Evolutionary conservation across 2,329 filamentous ascomycete species (phyloP).

Genomic region (Zymoseptoria passerinii): DNA sequence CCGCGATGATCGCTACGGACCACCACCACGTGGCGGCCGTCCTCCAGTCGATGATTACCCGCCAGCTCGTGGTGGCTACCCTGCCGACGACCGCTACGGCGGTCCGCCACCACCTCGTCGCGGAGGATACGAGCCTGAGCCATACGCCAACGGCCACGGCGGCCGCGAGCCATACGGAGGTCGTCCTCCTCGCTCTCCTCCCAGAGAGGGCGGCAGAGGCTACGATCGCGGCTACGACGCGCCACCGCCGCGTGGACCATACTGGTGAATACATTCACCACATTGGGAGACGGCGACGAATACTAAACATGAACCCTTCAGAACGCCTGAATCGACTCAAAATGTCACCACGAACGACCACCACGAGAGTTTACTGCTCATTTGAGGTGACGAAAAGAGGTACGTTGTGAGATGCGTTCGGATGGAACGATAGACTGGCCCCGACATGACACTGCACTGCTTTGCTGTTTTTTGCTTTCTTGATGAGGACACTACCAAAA

Average conservation of each 20-base stretch:
- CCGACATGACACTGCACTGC: neutral
- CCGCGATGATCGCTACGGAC: constrained; percentile 60
- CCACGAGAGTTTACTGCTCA: neutral
- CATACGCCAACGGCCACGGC: constrained; percentile 50
- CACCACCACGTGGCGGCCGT: constrained; percentile 50
- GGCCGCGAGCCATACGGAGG: constrained; percentile 43
- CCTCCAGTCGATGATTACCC: constrained; percentile 70
- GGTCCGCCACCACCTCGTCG: constrained; percentile 45
- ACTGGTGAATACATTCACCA: constrained; percentile 24
- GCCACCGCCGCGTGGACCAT: constrained; percentile 12
- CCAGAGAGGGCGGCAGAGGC: constrained; percentile 30
- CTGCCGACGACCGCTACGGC: constrained; percentile 68
- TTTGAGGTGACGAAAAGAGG: neutral
- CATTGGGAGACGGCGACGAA: constrained; percentile 7
- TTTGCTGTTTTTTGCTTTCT: neutral
- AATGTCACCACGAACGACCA: neutral
- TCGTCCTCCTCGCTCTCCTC: constrained; percentile 32
- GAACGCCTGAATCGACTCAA: neutral
- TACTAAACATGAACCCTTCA: constrained; percentile 11
- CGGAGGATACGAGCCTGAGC: constrained; percentile 49
- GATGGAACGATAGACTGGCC: neutral
- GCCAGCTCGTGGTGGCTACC: constrained; percentile 44
- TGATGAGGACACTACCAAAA: neutral
- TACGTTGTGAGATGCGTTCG: neutral
- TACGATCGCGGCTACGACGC: constrained; percentile 24